phyloP scores from a whole-genome alignment of 2,329 filamentous ascomycete species.

The Cadophora sp. region DNA sequence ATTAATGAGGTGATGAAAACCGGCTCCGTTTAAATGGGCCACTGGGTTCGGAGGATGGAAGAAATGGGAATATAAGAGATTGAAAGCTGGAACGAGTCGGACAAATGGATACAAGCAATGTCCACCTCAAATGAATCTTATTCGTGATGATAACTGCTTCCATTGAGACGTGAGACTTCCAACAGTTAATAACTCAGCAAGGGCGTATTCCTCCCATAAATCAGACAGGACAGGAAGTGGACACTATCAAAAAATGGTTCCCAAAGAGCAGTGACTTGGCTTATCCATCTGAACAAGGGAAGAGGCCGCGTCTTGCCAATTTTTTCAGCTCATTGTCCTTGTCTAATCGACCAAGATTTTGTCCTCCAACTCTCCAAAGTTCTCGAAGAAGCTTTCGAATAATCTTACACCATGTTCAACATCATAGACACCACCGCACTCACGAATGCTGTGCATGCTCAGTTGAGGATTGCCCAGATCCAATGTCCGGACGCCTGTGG shows the following conservation, averaged over 20 bases:
- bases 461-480: slow-evolving; percentile 60
- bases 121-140: background rate
- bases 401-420: slow-evolving; percentile 85
- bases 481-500: slow-evolving; percentile 84
- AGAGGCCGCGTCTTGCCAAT: too few relatives aligned
- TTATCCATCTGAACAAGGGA: background rate
- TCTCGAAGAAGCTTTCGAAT: slow-evolving; percentile 86
- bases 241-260: background rate
- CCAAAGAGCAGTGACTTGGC: background rate
- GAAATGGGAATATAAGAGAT: background rate
- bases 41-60: background rate
- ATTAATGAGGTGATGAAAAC: background rate
- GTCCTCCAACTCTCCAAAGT: slow-evolving; percentile 82
- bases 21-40: too few relatives aligned
- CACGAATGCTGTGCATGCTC: slow-evolving; percentile 96
- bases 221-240: background rate
- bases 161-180: background rate
- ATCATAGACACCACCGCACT: slow-evolving; percentile 88
- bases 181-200: background rate
- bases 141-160: background rate
- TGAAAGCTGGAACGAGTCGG: background rate
- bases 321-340: background rate
- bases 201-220: background rate
- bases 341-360: slow-evolving; percentile 82
- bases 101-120: background rate